Percentiles rank a stretch among this genome's conserved stretches.
phyloP scores from a whole-genome alignment of 352 stramenopile species.

The Phytophthora capsici region DNA sequence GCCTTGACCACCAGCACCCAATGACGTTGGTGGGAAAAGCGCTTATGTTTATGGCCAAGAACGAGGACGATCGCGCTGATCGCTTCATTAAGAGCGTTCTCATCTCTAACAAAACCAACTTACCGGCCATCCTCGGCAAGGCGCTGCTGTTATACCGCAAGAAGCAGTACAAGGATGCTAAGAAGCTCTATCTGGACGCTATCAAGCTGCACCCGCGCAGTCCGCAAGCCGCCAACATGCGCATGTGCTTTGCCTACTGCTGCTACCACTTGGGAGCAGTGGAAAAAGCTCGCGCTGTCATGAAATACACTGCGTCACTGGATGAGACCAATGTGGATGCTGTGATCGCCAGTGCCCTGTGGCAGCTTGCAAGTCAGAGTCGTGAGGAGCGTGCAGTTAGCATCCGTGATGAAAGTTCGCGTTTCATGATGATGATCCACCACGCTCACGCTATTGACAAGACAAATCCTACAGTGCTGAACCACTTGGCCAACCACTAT shows the following conservation, averaged over 20 bases:
- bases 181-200: slow-evolving; percentile 93
- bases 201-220: slow-evolving; percentile 94
- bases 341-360: slow-evolving; percentile 93
- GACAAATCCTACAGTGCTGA: slow-evolving; percentile 92
- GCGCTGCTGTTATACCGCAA: slow-evolving; percentile 88
- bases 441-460: slow-evolving; percentile 92
- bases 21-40: slow-evolving; percentile 93
- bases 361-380: slow-evolving; percentile 88
- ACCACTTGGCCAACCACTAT: slow-evolving; percentile 98
- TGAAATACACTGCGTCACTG: slow-evolving; percentile 84
- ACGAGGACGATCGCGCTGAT: slow-evolving; percentile 90
- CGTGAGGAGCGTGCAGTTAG: slow-evolving; percentile 76
- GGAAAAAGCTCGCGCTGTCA: slow-evolving; percentile 85
- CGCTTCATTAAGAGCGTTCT: slow-evolving; percentile 92
- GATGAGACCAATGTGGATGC: slow-evolving; percentile 95
- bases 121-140: slow-evolving; percentile 87
- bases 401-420: slow-evolving; percentile 88
- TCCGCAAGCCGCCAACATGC: slow-evolving; percentile 89
- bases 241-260: slow-evolving; percentile 96
- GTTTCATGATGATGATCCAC: slow-evolving; percentile 92
- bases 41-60: slow-evolving; percentile 94
- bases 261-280: slow-evolving; percentile 95
- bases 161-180: slow-evolving; percentile 90
- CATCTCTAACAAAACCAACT: slow-evolving; percentile 89
- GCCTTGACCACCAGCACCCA: slow-evolving; percentile 89